phyloP scores from a whole-genome alignment of 768 basidiomycete genomes.

The Lanmaoa rubissima region DNA sequence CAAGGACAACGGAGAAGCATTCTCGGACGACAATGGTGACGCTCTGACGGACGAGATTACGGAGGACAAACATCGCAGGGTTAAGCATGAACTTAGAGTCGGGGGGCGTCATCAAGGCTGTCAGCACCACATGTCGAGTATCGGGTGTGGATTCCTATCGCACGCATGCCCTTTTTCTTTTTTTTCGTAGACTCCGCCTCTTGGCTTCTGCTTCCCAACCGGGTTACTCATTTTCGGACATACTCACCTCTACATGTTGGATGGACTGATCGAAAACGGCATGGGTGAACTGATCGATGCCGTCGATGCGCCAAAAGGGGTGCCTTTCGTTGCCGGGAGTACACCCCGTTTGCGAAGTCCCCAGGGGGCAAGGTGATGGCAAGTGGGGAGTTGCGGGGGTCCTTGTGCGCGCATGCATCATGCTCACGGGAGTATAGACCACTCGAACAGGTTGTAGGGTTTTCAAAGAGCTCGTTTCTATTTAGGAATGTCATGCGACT shows the following conservation, averaged over 20 bases:
- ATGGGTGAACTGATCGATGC: conserved; percentile 88
- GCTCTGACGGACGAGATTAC: conserved; percentile 73
- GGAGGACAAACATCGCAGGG: conserved; percentile 85
- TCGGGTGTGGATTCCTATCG: conserved; percentile 91
- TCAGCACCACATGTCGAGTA: conserved; percentile 82
- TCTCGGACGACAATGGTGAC: conserved; percentile 26
- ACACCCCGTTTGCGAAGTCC: conserved; percentile 77
- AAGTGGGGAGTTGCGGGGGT: conserved; percentile 17
- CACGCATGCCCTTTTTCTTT: conserved; percentile 41
- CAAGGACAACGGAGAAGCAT: conserved; percentile 14
- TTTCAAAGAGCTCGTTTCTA: conserved; percentile 81
- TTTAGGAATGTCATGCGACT: conserved; percentile 90
- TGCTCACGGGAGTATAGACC: conserved; percentile 46
- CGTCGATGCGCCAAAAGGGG: conserved; percentile 73
- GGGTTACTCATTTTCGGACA: conserved; percentile 86
- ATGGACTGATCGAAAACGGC: conserved; percentile 85
- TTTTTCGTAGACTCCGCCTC: background rate
- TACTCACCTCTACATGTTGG: conserved; percentile 85
- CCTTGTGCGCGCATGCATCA: background rate
- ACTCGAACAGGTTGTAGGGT: conserved; percentile 74
- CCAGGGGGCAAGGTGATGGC: conserved; percentile 84
- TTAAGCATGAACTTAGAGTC: conserved; percentile 85
- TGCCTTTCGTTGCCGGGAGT: conserved; percentile 85
- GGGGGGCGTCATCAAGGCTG: conserved; percentile 86
- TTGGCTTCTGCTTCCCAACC: conserved; percentile 37